Base-by-base conservation (phyloP, 116 monocot genomes). In the Papilionanthe hybrid region DNA sequence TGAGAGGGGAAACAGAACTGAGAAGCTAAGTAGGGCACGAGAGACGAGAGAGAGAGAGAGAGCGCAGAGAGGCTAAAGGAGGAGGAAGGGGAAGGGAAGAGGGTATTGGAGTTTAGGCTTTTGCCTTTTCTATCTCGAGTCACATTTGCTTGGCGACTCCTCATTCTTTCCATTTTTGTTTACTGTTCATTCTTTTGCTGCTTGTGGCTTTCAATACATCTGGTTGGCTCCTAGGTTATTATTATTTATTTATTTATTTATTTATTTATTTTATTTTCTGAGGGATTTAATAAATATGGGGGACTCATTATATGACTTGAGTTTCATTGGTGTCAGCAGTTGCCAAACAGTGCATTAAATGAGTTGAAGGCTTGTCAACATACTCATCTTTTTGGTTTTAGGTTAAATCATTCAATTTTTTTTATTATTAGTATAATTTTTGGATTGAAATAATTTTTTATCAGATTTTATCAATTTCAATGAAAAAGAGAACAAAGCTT, bases 121-220 rank as follows among this genome's bases (percentile, higher is more conserved):
- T 77, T 75, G 29, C 82, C 44, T 25, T 79, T 83, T 81, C 72
- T n/a, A 88, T 85, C 80, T 81, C 8, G 17, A 86, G 88, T 88
- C 88, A 88, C 76, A 17, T 83, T 83, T 75, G 41, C 76, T 81
- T 69, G 42, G 20, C 79, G 78, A 49, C 75, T 75, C 86, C 82
- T 79, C 81, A 63, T 71, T 68, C 65, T 83, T 88, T 60, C 88
- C 81, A 83, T 78, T 75, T 86, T 86, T 88, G 83, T 32, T 45
- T 81, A 79, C 44, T 50, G 20, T 60, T 69, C 32, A 66, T 49
- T 47, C 43, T 23, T 47, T 67, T 76, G 81, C 77, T 42, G 76
- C 77, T 29, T n/a, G 37, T 37, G 25, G 6, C 66, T 68, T 48
- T 6, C 18, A 75, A 7, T 48, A 22, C 75, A 9, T 50, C 28